A percentile compares a stretch with the other conserved stretches of the same genome.
Conservation (phyloP, 2,329 filamentous ascomycete species). For the Exophiala sideris region DNA sequence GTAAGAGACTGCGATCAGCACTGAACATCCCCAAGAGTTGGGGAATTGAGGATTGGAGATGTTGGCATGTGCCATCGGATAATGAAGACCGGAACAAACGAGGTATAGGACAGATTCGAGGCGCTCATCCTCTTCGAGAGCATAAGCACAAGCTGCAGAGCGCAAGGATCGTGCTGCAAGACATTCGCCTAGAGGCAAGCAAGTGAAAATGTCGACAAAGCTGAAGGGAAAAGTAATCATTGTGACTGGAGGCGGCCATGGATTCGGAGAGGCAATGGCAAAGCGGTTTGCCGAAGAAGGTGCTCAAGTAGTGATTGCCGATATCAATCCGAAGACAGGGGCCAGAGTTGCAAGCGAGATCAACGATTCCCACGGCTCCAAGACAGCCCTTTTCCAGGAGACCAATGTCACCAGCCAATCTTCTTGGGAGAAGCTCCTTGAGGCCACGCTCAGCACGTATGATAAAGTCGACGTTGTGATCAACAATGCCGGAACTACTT, state of each 20-base stretch:
- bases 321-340: slow-evolving; percentile 76
- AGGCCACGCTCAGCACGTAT: slow-evolving; percentile 26
- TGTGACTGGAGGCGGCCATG: slow-evolving; percentile 37
- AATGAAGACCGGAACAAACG: no score
- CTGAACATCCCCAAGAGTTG: no score
- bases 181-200: background rate
- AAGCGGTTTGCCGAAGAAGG: slow-evolving; percentile 74
- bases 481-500: slow-evolving; percentile 69
- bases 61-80: no score
- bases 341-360: slow-evolving; percentile 65
- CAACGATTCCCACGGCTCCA: slow-evolving; percentile 54
- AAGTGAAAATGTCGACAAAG: slow-evolving; percentile 1
- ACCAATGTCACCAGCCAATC: slow-evolving; percentile 29
- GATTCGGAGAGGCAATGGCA: slow-evolving; percentile 42
- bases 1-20: no score
- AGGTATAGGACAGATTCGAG: no score
- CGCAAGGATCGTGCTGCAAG: background rate
- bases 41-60: no score
- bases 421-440: slow-evolving; percentile 30
- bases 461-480: slow-evolving; percentile 89
- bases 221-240: slow-evolving; percentile 7
- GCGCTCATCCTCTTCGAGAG: no score
- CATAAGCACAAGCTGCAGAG: no score
- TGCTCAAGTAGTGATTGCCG: slow-evolving; percentile 78
- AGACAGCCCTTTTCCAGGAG: slow-evolving; percentile 28